phyloP scores from a whole-genome alignment of 371 early-diverging fungal genomes.

The Encephalitozoon cuniculi region DNA sequence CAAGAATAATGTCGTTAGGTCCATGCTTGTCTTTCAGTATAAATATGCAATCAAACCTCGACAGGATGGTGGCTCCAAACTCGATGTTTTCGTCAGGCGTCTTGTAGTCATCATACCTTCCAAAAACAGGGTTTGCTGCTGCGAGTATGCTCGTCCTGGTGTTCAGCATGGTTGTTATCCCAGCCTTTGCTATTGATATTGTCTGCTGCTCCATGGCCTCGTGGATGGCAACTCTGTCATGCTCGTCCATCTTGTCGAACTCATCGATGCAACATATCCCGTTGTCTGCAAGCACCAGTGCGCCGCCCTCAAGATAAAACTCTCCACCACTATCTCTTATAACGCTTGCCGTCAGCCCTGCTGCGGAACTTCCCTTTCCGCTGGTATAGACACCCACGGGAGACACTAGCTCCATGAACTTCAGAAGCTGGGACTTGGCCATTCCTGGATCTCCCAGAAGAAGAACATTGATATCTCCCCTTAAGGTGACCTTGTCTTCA shows the following conservation, averaged over 20 bases:
- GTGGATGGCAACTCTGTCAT: constrained; percentile 98
- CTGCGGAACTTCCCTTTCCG: constrained; percentile 76
- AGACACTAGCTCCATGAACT: constrained; percentile 85
- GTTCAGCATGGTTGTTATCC: constrained; percentile 96
- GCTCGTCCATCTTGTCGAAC: constrained; percentile 99
- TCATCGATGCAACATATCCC: constrained; percentile 99
- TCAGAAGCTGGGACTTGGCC: constrained; percentile 94
- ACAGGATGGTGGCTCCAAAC: constrained; percentile 93
- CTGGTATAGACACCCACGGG: constrained; percentile 85
- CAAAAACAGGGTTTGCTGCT: constrained; percentile 99
- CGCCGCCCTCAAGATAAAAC: constrained; percentile 96
- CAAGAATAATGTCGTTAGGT: constrained; percentile 67
- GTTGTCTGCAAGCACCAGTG: constrained; percentile 97
- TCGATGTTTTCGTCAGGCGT: constrained; percentile 75
- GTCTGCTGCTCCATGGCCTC: constrained; percentile 99
- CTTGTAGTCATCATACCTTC: constrained; percentile 94
- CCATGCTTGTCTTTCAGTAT: constrained; percentile 80
- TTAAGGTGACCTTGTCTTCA: constrained; percentile 83
- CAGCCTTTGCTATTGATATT: constrained; percentile 98
- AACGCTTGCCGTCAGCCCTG: constrained; percentile 78
- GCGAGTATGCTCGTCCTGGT: constrained; percentile 93
- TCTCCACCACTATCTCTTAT: constrained; percentile 70
- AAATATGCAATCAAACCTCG: constrained; percentile 90
- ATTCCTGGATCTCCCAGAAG: constrained; percentile 97
- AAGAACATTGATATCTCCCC: constrained; percentile 97